Evolutionary conservation across 1,284 basidiomycete species (phyloP).

Genomic region (Cryptococcus floricola): DNA sequence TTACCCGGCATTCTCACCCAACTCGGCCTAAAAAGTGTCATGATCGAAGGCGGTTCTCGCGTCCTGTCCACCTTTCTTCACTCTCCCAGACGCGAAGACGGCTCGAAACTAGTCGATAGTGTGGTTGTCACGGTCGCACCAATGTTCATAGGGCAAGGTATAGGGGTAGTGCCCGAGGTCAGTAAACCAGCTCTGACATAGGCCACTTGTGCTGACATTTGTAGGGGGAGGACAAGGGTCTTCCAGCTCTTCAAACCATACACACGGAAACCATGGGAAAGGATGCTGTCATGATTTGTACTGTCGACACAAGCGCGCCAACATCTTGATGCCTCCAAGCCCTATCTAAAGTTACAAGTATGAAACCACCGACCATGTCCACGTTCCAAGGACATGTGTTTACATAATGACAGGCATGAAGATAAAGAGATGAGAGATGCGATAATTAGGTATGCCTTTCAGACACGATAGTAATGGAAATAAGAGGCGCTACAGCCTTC

Average conservation of each 20-base stretch:
- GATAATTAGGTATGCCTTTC: no score
- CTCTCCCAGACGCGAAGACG: slow-evolving; percentile 30
- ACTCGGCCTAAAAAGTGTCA: slow-evolving; percentile 66
- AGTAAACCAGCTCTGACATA: slow-evolving; percentile 8
- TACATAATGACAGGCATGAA: no score
- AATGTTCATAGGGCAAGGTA: slow-evolving; percentile 68
- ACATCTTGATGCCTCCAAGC: not conserved
- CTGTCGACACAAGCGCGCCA: not conserved
- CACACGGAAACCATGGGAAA: slow-evolving; percentile 46
- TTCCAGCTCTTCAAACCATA: slow-evolving; percentile 32
- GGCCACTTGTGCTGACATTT: not conserved
- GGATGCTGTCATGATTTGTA: slow-evolving; percentile 46
- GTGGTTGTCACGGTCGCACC: slow-evolving; percentile 82
- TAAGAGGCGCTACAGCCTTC: no score
- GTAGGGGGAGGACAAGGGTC: slow-evolving; percentile 26
- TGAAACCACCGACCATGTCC: not conserved
- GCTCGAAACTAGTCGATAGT: slow-evolving; percentile 58
- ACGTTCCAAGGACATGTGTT: no score
- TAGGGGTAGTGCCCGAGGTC: slow-evolving; percentile 52
- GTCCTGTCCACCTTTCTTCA: slow-evolving; percentile 75
- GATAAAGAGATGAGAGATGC: no score
- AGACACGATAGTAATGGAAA: no score
- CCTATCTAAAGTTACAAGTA: not conserved
- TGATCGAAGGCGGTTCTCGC: slow-evolving; percentile 91
- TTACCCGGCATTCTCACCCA: slow-evolving; percentile 57